phyloP scores from a whole-genome alignment of 306 rosid species.

The Arachis stenosperma region DNA sequence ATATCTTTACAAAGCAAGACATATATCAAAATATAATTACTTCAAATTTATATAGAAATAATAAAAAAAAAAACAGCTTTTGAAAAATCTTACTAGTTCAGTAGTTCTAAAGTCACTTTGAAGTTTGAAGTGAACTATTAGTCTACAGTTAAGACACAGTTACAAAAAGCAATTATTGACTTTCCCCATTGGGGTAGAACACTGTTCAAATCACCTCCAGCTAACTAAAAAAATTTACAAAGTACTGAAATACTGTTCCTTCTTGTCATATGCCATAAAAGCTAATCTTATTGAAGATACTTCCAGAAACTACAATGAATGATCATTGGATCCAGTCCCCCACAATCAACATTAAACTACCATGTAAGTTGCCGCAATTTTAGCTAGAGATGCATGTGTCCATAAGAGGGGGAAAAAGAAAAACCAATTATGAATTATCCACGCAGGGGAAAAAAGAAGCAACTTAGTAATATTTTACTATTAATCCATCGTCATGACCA shows the following conservation, averaged over 20 bases:
- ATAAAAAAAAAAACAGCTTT: too few relatives aligned
- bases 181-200: not conserved
- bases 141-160: too few relatives aligned
- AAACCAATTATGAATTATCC: not conserved
- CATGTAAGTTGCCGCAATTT: not conserved
- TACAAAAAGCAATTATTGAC: not conserved
- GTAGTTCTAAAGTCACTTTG: too few relatives aligned
- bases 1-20: too few relatives aligned
- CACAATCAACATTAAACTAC: not conserved
- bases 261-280: not conserved
- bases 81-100: too few relatives aligned
- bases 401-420: not conserved
- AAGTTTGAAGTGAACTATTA: too few relatives aligned
- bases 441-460: too few relatives aligned
- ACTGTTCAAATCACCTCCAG: not conserved
- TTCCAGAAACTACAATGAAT: not conserved
- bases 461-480: too few relatives aligned
- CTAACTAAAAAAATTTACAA: not conserved
- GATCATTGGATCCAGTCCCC: constrained; percentile 11
- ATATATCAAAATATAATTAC: too few relatives aligned
- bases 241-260: not conserved
- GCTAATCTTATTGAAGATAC: not conserved
- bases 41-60: too few relatives aligned
- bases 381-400: not conserved
- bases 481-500: not conserved